Evolutionary conservation across 169 alveolate genomes (phyloP).

Genomic region (Eimeria falciformis): DNA sequence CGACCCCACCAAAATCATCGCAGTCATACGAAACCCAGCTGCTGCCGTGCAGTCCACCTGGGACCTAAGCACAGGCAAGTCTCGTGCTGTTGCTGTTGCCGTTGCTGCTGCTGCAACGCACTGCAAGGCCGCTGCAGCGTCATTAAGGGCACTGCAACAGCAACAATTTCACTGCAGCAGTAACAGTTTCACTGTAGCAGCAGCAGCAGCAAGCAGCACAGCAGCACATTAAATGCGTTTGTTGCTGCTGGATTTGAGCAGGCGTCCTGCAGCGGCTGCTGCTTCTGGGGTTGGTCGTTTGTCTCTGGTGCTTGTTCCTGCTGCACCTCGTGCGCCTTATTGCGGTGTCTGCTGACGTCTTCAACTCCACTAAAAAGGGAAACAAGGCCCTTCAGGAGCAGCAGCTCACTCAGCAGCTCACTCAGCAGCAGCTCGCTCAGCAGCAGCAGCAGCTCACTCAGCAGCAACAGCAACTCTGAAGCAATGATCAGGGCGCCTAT

Average conservation of each 20-base stretch:
- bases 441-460: constrained; percentile 3
- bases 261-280: constrained; percentile 49
- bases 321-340: constrained; percentile 51
- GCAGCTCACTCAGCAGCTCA: constrained; percentile 31
- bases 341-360: constrained; percentile 7
- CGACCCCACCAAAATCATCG: not conserved
- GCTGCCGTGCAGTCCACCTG: constrained; percentile 43
- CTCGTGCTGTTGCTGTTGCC: constrained; percentile 23
- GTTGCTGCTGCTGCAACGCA: constrained; percentile 27
- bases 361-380: not conserved
- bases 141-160: not conserved
- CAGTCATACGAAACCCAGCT: not conserved
- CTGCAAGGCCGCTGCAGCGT: not conserved
- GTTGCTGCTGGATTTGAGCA: constrained; percentile 9
- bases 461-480: constrained; percentile 7
- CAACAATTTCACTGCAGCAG: not conserved
- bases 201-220: not conserved
- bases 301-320: constrained; percentile 46
- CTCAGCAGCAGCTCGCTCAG: not conserved
- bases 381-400: not conserved
- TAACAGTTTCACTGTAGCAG: not conserved
- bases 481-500: not conserved
- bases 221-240: too few relatives aligned
- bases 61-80: constrained; percentile 39
- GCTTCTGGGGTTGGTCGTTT: constrained; percentile 11